Base-by-base conservation (phyloP, 345 rosid species). In the Bretschneidera sinensis region DNA sequence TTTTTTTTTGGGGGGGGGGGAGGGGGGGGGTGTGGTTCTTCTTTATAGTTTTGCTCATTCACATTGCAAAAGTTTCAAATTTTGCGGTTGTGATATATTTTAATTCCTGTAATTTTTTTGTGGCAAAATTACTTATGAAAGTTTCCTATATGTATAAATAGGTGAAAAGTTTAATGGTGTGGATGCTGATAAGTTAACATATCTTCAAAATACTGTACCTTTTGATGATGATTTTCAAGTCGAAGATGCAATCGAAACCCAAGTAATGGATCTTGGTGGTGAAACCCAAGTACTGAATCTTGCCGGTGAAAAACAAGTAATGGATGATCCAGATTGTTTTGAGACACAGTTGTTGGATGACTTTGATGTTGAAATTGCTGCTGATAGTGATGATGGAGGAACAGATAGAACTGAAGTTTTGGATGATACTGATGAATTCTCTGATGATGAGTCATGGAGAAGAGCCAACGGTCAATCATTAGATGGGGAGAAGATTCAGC, bases 171-270 rank as follows among this genome's bases (percentile, higher is more conserved):
- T 52, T 57, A 70, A 67, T 74, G 10, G 19, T 18, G 68, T 35
- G 64, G 21, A 23, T 50, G 48, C 20, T 15, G 54, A 66, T 59
- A 51, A 49, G 50, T 51, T 57, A 18, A 9, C n/a, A 22, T 52
- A 34, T 53, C 20, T 68, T 11, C 66, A 53, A 43, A 58, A 57
- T 31, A 63, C 71, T 0, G 64, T 43, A 53, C 67, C 69, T 61
- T 62, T 73, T 14, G 75, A 70, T 18, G 78, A 74, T 23, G 20
- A 51, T 60, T 25, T 62, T 16, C 56, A 51, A 51, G 55, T 47
- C 21, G 56, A 58, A 47, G 64, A 78, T 39, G 57, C 54, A 13
- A 64, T 54, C 17, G 83, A 78, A 52, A 78, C 79, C 45, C 83
- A 75, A 70, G 71, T 62, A 51, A 15, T 78, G 62, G 24, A 59